Evolutionary conservation across 129 eudicot species (phyloP), one percentile per base, ranked within the genome.

Genomic region (Gnaphalium uliginosum): DNA sequence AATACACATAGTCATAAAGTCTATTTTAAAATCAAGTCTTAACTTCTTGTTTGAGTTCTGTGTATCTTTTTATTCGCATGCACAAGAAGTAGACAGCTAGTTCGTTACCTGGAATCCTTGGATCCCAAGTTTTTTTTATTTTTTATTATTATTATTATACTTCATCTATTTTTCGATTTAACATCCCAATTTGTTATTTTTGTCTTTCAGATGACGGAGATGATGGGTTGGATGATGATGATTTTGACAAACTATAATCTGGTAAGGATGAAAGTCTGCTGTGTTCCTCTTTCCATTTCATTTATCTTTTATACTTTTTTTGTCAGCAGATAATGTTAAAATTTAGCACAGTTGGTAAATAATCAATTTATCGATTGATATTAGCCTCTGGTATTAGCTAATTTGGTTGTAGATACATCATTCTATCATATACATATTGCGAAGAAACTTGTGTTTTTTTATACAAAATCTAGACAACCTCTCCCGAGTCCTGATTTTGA

Each of bases 221-320:
- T 63, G 96, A 87, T 46, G 96, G 79, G 67, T 85, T 85, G 69
- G 83, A 80, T 77, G 97, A 90, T 66, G 98, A 94, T 82, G 98
- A 94, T 85, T 90, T 94, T 82, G 97, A 90, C 89, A 90, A 90
- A 77, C 82, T 90, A 73, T 85, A 84, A 82, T 73, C 78, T 17
- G 88, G 97, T 90, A 82, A 82, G 98, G 51, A 27, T 37, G 54
- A 51, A 9, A 14, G 2, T 76, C 32, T 57, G 23, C 32, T 33
- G 32, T 51, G 19, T 69, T 78, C 57, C 26, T 15, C 74, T 67
- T 77, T 70, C 10, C 15, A 66, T 46, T 46, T 46, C 17, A 0
- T 46, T 46, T 3, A 46, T 46, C 5, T 46, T 9, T 14, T 0
- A 29, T 29, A 29, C 32, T 46, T 46, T 46, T 41, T 46, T 3